A percentile compares a stretch with the other conserved stretches of the same genome.
Evolutionary conservation across 331 rosid species (phyloP).

Genomic region (Telfairia occidentalis): DNA sequence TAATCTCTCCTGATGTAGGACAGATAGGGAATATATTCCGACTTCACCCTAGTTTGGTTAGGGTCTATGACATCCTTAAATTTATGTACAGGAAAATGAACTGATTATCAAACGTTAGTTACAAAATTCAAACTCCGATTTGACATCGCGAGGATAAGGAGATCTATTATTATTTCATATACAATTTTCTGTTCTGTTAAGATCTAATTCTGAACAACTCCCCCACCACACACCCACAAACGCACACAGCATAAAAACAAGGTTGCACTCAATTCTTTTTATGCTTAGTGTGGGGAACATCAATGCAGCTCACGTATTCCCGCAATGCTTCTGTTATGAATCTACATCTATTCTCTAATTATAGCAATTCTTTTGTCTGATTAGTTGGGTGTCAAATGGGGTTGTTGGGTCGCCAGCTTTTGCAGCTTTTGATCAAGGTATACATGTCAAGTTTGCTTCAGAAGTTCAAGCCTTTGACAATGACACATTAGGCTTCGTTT

Average conservation of each 20-base stretch:
- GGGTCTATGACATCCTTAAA: background rate
- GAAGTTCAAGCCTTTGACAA: background rate
- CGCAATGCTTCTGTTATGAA: background rate
- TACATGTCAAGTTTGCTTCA: conserved; percentile 19
- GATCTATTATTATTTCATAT: background rate
- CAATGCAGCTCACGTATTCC: background rate
- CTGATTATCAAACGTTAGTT: background rate
- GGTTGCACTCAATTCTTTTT: background rate
- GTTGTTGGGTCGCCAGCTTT: conserved; percentile 96
- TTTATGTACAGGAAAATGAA: background rate
- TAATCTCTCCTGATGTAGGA: background rate
- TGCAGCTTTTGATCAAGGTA: conserved; percentile 97
- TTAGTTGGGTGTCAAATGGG: conserved; percentile 96
- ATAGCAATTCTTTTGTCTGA: conserved; percentile 11
- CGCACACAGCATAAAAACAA: background rate
- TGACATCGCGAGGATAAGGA: background rate
- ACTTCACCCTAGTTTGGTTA: background rate
- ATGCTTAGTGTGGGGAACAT: background rate
- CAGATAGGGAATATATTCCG: background rate
- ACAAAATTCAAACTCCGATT: background rate
- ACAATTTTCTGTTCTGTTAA: background rate
- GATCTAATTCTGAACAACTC: background rate
- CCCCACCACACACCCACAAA: background rate
- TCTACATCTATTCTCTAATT: background rate
- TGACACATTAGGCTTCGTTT: conserved; percentile 2